phyloP scores from a whole-genome alignment of 2,329 filamentous ascomycete genomes.

The Aspergillus sp. region DNA sequence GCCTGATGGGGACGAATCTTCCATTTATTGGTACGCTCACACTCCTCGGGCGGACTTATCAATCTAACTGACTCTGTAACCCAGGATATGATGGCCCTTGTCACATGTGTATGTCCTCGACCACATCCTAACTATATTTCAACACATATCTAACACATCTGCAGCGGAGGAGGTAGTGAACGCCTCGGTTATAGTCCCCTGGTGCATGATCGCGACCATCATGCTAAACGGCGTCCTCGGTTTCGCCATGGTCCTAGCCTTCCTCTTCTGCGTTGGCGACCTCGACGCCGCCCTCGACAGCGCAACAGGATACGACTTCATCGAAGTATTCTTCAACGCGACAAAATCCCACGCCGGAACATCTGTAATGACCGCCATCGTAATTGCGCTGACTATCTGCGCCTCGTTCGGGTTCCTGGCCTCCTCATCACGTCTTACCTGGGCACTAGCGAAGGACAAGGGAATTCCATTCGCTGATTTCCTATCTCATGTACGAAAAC shows the following conservation, averaged over 20 bases:
- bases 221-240: not conserved
- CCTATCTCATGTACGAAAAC: conserved; percentile 29
- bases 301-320: conserved; percentile 47
- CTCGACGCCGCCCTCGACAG: conserved; percentile 40
- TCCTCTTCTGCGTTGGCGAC: conserved; percentile 41
- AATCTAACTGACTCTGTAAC: not conserved
- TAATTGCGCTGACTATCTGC: conserved; percentile 42
- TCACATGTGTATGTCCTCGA: not conserved
- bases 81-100: conserved; percentile 2
- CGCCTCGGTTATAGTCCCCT: conserved; percentile 8
- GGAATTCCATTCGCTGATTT: conserved; percentile 46
- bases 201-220: conserved; percentile 10
- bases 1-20: conserved; percentile 1
- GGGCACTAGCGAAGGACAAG: conserved; percentile 46
- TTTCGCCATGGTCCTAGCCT: conserved; percentile 42
- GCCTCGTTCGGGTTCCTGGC: conserved; percentile 43
- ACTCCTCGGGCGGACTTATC: not conserved
- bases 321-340: conserved; percentile 48
- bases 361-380: conserved; percentile 40
- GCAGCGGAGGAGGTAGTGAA: conserved; percentile 13
- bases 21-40: not conserved
- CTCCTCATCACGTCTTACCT: conserved; percentile 43
- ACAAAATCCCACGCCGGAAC: conserved; percentile 24
- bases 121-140: no score
- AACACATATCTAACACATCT: not conserved